A percentile compares a stretch with the other conserved stretches of the same genome.
Conservation (phyloP, 75 land plant genomes). For the Pinus taeda region DNA sequence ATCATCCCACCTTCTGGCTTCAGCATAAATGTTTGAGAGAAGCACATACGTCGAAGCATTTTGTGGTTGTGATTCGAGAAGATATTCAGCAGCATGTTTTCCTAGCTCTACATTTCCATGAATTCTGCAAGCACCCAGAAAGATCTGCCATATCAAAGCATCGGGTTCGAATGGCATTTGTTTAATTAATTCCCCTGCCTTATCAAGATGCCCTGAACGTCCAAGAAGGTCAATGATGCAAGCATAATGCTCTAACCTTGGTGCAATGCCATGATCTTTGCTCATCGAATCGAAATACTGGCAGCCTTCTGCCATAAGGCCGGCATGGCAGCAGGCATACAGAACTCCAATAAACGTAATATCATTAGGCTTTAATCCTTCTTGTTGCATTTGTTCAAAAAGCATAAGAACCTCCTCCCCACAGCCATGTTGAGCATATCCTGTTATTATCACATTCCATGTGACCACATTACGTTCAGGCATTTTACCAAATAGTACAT, state of each 20-base stretch:
- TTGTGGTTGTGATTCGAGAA: constrained; percentile 23
- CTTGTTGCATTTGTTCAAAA: constrained; percentile 18
- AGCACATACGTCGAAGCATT: constrained; percentile 18
- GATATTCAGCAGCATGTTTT: constrained; percentile 9
- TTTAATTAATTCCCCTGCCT: constrained; percentile 32
- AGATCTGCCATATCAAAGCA: constrained; percentile 28
- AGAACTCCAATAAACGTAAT: constrained; percentile 32
- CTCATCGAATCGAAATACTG: constrained; percentile 29
- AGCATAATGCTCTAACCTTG: constrained; percentile 33
- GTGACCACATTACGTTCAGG: constrained; percentile 22
- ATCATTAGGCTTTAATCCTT: constrained; percentile 28
- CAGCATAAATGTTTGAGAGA: constrained; percentile 35
- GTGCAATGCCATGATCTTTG: constrained; percentile 20
- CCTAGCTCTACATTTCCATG: constrained; percentile 25
- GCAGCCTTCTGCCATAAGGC: constrained; percentile 24
- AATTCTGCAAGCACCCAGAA: constrained; percentile 42
- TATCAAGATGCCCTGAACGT: constrained; percentile 22
- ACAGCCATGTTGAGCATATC: constrained; percentile 31
- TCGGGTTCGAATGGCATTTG: constrained; percentile 41
- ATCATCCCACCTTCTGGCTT: no score
- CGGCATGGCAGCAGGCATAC: constrained; percentile 35
- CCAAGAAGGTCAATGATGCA: constrained; percentile 53
- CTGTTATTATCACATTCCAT: constrained; percentile 45
- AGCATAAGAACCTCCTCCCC: constrained; percentile 19
- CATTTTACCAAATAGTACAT: constrained; percentile 19